Base-by-base conservation (phyloP, 2,329 filamentous ascomycete species). In the Microsporum ferrugineum region DNA sequence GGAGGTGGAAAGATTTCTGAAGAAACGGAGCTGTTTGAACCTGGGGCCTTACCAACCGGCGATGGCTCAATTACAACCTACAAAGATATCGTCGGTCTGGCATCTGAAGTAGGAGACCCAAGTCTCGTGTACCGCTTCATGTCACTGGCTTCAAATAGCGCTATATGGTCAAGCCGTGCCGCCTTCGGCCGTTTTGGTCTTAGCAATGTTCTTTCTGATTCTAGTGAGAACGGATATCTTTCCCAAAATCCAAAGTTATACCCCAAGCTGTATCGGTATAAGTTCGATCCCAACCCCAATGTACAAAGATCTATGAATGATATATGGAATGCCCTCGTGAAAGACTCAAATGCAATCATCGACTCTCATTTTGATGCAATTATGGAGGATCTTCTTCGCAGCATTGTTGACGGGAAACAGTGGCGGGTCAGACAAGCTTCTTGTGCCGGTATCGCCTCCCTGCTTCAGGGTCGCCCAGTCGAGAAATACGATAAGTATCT, bases 121-220 rank as follows among this genome's bases (percentile, higher is more conserved):
- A 91, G 88, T 67, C 79, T 99, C n/a, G 89, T 97, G 0, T 99
- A 99, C 77, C 90, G 91, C 63, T 97, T 99, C 76, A 99, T 99
- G 94, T 92, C 91, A 0, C 81, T 99, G 66, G 94, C 94, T 2
- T 90, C 91, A 1, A 96, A 96, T 69, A 95, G 95, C 56, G 91
- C 91, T 0, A 95, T 95, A 14, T 99, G 94, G 94, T 92, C 91
- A 1, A 95, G 91, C n/a, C 84, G 94, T 58, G 95, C 94, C 0
- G 94, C 94, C 0, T 97, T 99, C 74, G 94, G 94, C 2, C 84
- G 91, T 8, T 96, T 97, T 66, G 94, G 94, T 0, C 81, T 99
- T 57, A 95, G 91, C 72, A 94, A 84, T 66, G 92, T 99, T 63
- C 82, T 99, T 56, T 94, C 90, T 0, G 90, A 95, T 68, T 91